Base-by-base conservation (phyloP, 768 basidiomycete genomes). In the Rhizopogon sp. region DNA sequence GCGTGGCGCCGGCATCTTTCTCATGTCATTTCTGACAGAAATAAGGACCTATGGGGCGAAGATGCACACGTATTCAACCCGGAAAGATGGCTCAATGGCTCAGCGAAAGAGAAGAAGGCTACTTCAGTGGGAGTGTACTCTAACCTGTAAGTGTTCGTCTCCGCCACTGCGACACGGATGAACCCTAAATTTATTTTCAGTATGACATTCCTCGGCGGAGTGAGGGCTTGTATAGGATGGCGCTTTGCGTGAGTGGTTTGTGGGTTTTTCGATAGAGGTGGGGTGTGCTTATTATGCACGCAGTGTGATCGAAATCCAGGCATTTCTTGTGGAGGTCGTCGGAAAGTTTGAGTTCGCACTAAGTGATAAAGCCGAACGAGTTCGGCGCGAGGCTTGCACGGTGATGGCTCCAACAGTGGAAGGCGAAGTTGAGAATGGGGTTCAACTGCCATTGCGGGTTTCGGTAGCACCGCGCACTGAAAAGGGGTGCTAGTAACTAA, bases 311-410 rank as follows among this genome's bases (percentile, higher is more conserved):
- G 80, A 83, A 60, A 57, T 82, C 9, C 81, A 83, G 54, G 72
- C 76, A 2, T 80, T 83, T 65, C 58, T 82, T 17, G 70, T 76
- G 25, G 79, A 81, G 58, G 67, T 83, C 17, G 58, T 83, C 45
- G 65, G 71, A 31, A 69, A 76, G 57, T 79, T 83, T 60, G 78
- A 80, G 57, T 80, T 82, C 58, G 60, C 61, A 40, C 52, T 63
- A 42, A 66, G 69, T 17, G 59, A 66, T 5, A 61, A 62, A 11
- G 44, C 57, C 13, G 57, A 60, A 37, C 59, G 60, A 14, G 42
- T 79, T 39, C 61, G 76, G 45, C 66, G 74, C 22, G 76, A 78
- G 62, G 62, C 72, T 13, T 72, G 70, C 33, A 51, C 25, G 25
- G 25, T 77, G 3, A 74, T 79, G 75, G 62, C 69, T 9, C 77